Percentiles rank a stretch among this genome's conserved stretches.
Conservation (phyloP, 805 yeast species). For the Saturnispora serradocipensis region DNA sequence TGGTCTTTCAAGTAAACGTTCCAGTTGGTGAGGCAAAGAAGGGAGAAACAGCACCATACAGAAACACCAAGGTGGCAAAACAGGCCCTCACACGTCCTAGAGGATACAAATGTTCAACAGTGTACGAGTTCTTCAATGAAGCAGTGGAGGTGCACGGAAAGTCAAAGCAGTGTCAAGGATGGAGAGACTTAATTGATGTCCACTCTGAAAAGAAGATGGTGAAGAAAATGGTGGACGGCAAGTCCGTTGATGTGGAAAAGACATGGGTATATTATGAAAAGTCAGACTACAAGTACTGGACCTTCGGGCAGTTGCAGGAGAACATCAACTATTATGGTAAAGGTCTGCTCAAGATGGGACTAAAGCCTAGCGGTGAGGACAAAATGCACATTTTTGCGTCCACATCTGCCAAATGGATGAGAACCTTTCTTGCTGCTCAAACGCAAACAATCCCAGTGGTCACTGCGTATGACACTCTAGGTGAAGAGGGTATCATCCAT, state of each 20-base stretch:
- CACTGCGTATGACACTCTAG: constrained; percentile 93
- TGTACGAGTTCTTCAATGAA: constrained; percentile 7
- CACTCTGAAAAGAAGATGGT: constrained; percentile 71
- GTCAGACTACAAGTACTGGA: constrained; percentile 58
- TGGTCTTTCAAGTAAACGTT: constrained; percentile 7
- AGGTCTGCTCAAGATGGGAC: constrained; percentile 69
- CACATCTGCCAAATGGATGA: constrained; percentile 88
- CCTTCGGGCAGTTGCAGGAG: constrained; percentile 47
- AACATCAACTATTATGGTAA: constrained; percentile 50
- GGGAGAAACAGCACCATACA: constrained; percentile 79
- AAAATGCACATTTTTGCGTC: constrained; percentile 78
- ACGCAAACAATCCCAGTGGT: constrained; percentile 79
- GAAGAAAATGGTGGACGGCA: constrained; percentile 71
- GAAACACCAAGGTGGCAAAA: constrained; percentile 43
- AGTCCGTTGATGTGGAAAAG: constrained; percentile 62
- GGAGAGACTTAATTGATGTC: constrained; percentile 66
- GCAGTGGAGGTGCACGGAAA: constrained; percentile 32
- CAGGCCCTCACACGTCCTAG: constrained; percentile 48
- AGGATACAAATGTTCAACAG: constrained; percentile 40
- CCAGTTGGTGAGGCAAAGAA: constrained; percentile 13
- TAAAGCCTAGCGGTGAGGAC: constrained; percentile 50
- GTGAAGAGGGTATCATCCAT: constrained; percentile 79
- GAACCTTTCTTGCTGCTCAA: constrained; percentile 68
- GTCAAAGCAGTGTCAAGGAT: constrained; percentile 52
- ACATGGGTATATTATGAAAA: constrained; percentile 83